Evolutionary conservation across 352 stramenopile genomes (phyloP), one percentile per base, ranked within the genome.

Genomic region (Pythium sp.): DNA sequence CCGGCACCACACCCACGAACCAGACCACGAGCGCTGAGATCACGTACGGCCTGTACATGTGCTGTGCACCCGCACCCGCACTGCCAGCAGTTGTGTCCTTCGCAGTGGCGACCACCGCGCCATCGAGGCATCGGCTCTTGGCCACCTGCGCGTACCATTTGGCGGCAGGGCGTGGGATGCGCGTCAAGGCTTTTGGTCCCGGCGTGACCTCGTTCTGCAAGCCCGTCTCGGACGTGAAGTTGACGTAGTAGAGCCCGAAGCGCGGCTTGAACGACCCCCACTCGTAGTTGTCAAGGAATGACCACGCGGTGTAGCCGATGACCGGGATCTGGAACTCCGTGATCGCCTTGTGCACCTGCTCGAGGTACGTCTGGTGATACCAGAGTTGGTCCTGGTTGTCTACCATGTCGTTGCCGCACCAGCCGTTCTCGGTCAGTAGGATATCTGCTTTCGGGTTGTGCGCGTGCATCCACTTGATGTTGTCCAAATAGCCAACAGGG

Each of bases 221-320:
- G 9, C 78, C 78, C 1, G 68, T 79, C 5, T 76, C 20, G 0
- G 70, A 62, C 30, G 73, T 71, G 60, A 79, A 87, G 55, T 83
- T 74, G 53, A 87, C 75, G 72, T 87, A 79, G 58, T 84, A 84
- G 4, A 87, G 62, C 0, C 79, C 79, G 60, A 83, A 87, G 65
- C 79, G 77, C 15, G 77, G 75, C 47, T 81, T 72, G 63, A 82
- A 91, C 49, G 79, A 88, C 1, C 93, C 79, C 96, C 96, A 99
- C 73, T 99, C 95, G 75, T 97, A 98, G 70, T 98, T 98, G 72
- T 98, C 94, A 43, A 98, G 70, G 34, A 98, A 88, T 47, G 80
- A 93, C 93, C 94, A 98, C 14, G 89, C 90, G 73, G 94, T 97
- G 73, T 98, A 98, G 6, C 88, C 91, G 53, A 81, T 70, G 30